Percentiles rank a stretch among this genome's conserved stretches.
Evolutionary conservation across 805 yeast species (phyloP).

Genomic region (Kodamaea leandrae): DNA sequence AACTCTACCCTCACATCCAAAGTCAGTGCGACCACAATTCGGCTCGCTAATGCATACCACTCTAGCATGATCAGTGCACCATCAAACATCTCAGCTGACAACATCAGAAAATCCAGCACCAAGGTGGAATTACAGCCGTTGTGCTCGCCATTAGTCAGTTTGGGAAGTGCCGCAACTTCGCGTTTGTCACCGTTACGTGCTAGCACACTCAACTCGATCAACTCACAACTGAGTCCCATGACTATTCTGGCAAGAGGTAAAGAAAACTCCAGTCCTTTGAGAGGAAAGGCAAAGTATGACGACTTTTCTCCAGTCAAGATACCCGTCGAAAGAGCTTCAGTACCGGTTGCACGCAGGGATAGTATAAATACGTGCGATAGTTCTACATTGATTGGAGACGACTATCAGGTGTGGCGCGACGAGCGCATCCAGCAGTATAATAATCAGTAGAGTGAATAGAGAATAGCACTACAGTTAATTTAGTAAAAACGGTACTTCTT

Average conservation of each 20-base stretch:
- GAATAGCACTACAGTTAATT: background rate
- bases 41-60: conserved; percentile 8
- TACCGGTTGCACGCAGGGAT: conserved; percentile 9
- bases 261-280: conserved; percentile 2
- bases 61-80: background rate
- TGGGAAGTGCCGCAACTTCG: background rate
- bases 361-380: conserved; percentile 31
- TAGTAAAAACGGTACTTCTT: background rate
- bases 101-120: background rate
- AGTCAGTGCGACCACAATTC: conserved; percentile 10
- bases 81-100: background rate
- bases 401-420: conserved; percentile 39
- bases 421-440: conserved; percentile 28
- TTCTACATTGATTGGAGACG: conserved; percentile 40
- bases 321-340: background rate
- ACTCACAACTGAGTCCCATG: background rate
- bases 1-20: conserved; percentile 1
- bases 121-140: conserved; percentile 5
- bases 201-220: background rate
- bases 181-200: background rate
- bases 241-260: background rate
- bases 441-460: background rate
- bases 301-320: conserved; percentile 1
- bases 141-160: conserved; percentile 4
- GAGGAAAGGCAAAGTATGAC: conserved; percentile 1